phyloP scores from a whole-genome alignment of 495 filamentous ascomycete genomes.

The Aspergillus campestris region DNA sequence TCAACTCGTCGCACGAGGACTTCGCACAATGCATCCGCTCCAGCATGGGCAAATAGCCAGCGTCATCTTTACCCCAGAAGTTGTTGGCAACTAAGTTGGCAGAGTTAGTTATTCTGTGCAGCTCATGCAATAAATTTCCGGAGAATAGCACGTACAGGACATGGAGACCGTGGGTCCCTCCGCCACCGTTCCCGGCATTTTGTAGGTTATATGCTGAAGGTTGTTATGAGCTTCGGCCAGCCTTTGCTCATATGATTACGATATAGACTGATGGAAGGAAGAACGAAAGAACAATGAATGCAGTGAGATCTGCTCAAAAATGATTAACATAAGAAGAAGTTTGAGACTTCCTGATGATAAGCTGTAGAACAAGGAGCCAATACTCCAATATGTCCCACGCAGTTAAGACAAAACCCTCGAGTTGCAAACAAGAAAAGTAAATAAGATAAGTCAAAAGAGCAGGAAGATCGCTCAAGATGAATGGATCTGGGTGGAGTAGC shows the following conservation, averaged over 20 bases:
- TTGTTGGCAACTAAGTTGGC: slow-evolving; percentile 81
- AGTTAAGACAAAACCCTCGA: too few relatives aligned
- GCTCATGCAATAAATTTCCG: background rate
- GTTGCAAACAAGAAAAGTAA: background rate
- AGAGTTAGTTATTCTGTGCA: slow-evolving; percentile 9
- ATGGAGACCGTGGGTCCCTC: slow-evolving; percentile 57
- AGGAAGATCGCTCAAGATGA: slow-evolving; percentile 10
- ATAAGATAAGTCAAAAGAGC: slow-evolving; percentile 6
- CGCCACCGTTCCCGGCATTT: slow-evolving; percentile 54
- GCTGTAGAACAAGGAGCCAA: too few relatives aligned
- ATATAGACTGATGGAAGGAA: slow-evolving; percentile 2
- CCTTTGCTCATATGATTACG: slow-evolving; percentile 30
- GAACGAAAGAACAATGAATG: slow-evolving; percentile 5
- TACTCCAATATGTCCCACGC: too few relatives aligned
- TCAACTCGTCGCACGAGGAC: slow-evolving; percentile 88
- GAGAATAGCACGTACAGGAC: slow-evolving; percentile 44
- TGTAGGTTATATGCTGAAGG: slow-evolving; percentile 15
- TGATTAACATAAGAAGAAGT: too few relatives aligned
- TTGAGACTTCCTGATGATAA: too few relatives aligned
- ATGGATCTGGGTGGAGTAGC: slow-evolving; percentile 20
- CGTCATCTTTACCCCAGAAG: slow-evolving; percentile 99
- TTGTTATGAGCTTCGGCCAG: slow-evolving; percentile 32
- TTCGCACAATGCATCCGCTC: slow-evolving; percentile 96
- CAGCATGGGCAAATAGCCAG: slow-evolving; percentile 83
- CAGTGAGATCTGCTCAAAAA: background rate